Conservation (phyloP, 495 filamentous ascomycete species). For the Paragyromitra xinjiangensis region DNA sequence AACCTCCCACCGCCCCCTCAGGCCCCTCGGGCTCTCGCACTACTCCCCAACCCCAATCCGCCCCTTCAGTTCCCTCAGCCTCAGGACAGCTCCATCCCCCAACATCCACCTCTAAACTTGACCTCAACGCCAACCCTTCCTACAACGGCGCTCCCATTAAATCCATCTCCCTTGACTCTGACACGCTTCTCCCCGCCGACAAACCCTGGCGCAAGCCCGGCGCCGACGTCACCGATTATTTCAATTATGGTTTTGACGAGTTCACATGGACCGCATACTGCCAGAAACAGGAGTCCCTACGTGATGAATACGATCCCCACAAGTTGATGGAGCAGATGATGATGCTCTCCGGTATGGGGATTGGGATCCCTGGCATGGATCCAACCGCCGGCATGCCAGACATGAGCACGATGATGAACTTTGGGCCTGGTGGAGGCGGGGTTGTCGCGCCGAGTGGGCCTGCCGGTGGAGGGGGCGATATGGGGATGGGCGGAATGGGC, state of each 20-base stretch:
- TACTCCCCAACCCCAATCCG: conserved; percentile 60
- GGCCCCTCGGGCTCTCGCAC: conserved; percentile 42
- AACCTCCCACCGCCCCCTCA: conserved; percentile 57
- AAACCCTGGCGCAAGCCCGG: conserved; percentile 97
- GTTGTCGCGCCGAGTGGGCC: conserved; percentile 55
- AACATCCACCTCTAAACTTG: conserved; percentile 78
- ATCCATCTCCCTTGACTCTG: conserved; percentile 80
- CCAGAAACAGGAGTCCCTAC: conserved; percentile 80
- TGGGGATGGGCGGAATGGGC: conserved; percentile 77
- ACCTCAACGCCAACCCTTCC: conserved; percentile 82
- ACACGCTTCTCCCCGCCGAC: conserved; percentile 63
- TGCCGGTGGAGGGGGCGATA: conserved; percentile 59
- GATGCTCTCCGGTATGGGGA: conserved; percentile 77
- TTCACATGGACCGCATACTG: conserved; percentile 98
- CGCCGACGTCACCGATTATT: conserved; percentile 95
- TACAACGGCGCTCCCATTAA: conserved; percentile 84
- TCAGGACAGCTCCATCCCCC: conserved; percentile 65
- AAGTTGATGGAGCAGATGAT: conserved; percentile 90
- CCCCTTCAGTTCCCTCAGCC: conserved; percentile 54
- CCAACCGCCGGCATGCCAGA: conserved; percentile 59
- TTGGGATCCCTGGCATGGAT: conserved; percentile 70
- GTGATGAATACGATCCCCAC: conserved; percentile 77
- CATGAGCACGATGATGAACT: conserved; percentile 55
- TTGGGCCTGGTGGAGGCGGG: conserved; percentile 54
- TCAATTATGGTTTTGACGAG: conserved; percentile 99